Conservation (phyloP, 1,284 basidiomycete genomes). For the Trichosporon faecale region DNA sequence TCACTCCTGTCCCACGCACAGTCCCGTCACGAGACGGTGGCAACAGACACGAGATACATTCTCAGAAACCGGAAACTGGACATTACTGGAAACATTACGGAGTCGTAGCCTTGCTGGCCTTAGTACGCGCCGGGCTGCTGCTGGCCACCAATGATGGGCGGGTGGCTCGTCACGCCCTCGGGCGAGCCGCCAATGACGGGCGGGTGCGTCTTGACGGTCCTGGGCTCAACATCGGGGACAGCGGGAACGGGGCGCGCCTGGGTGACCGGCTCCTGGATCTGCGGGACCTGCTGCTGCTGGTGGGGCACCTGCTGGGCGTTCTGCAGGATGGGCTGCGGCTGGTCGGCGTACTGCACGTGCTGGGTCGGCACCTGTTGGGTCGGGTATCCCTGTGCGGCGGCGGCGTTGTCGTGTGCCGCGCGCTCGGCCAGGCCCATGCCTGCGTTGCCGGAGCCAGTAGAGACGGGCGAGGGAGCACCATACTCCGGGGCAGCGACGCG, state of each 20-base stretch:
- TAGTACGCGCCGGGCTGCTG: background rate
- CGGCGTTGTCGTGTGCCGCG: constrained; percentile 1
- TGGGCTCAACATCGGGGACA: background rate
- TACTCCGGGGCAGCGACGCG: constrained; percentile 6
- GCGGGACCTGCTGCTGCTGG: background rate
- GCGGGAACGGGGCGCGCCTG: background rate
- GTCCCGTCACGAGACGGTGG: too few species aligned
- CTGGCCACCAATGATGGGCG: background rate
- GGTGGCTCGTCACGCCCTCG: background rate
- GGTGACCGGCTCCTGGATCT: background rate
- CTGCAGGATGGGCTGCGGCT: too few species aligned
- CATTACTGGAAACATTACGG: background rate
- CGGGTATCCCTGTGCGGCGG: background rate
- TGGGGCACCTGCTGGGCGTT: too few species aligned
- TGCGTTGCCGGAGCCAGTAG: background rate
- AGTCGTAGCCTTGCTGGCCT: background rate
- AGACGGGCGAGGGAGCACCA: background rate
- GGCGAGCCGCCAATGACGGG: background rate
- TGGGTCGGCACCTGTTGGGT: background rate
- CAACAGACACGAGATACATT: background rate
- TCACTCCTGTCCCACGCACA: too few species aligned
- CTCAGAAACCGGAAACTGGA: background rate
- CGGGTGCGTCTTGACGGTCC: background rate
- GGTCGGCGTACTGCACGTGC: background rate
- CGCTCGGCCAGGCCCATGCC: constrained; percentile 1